Conservation (phyloP, 1,284 basidiomycete species). For the Coniophora puteana region DNA sequence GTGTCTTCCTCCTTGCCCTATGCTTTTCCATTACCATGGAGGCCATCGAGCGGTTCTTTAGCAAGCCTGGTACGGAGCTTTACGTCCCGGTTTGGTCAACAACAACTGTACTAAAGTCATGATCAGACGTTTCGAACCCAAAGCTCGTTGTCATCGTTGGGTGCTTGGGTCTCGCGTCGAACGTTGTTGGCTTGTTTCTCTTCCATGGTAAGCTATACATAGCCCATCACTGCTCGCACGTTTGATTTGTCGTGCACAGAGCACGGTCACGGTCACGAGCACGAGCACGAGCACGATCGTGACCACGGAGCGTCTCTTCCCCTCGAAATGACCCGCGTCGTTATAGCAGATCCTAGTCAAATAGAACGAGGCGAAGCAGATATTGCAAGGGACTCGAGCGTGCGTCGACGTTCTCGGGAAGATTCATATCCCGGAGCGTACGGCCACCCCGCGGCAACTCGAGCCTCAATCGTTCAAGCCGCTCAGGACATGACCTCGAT, state of each 20-base stretch:
- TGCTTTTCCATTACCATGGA: constrained; percentile 78
- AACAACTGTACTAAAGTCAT: constrained; percentile 4
- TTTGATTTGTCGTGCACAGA: constrained; percentile 29
- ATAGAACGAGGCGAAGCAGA: no score
- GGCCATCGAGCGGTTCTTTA: constrained; percentile 69
- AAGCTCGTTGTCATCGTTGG: constrained; percentile 71
- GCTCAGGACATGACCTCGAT: constrained; percentile 49
- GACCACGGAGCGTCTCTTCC: not conserved
- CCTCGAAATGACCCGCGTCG: constrained; percentile 22
- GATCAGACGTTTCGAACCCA: constrained; percentile 67
- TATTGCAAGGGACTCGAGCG: no score
- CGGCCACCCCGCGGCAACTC: constrained; percentile 80
- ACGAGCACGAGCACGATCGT: no score
- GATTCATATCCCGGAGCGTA: constrained; percentile 57
- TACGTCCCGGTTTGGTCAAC: not conserved
- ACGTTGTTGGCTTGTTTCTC: constrained; percentile 70
- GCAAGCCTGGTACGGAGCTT: constrained; percentile 43
- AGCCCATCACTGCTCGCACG: not conserved
- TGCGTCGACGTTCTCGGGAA: constrained; percentile 23
- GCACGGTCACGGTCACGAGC: constrained; percentile 44
- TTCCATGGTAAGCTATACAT: constrained; percentile 57
- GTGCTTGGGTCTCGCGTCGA: constrained; percentile 61
- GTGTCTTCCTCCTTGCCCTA: constrained; percentile 74
- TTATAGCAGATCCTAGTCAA: no score
- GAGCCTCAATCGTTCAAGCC: constrained; percentile 80